Conservation (phyloP, 805 yeast genomes). For the Kodamaea sagamina region DNA sequence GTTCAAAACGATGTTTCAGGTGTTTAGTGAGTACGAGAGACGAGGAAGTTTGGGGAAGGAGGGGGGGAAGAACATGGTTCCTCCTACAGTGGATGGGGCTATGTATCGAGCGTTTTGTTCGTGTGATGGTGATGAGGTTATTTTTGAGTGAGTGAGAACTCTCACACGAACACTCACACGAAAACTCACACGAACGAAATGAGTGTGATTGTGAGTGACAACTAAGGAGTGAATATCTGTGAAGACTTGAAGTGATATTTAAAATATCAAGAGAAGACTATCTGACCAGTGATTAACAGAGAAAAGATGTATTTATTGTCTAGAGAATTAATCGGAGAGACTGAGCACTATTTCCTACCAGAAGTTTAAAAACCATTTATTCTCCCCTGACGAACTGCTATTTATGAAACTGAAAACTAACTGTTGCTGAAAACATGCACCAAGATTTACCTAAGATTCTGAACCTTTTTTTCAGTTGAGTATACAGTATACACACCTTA, state of each 20-base stretch:
- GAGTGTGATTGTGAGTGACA: not conserved
- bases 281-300: too few species aligned
- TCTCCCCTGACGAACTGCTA: too few species aligned
- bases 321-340: too few species aligned
- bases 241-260: not conserved
- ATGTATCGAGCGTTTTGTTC: slow-evolving; percentile 51
- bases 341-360: too few species aligned
- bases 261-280: too few species aligned
- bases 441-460: too few species aligned
- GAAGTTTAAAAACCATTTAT: too few species aligned
- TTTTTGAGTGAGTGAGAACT: slow-evolving; percentile 23
- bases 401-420: too few species aligned
- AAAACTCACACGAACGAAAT: not conserved
- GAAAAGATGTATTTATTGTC: too few species aligned
- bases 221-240: not conserved
- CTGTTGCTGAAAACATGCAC: too few species aligned
- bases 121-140: slow-evolving; percentile 49
- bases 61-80: slow-evolving; percentile 47
- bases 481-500: too few species aligned
- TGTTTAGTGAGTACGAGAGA: slow-evolving; percentile 28
- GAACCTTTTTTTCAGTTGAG: too few species aligned
- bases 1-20: slow-evolving; percentile 34
- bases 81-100: slow-evolving; percentile 52
- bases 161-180: not conserved
- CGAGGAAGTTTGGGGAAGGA: slow-evolving; percentile 42